Conservation (phyloP, 176 grass and related monocot genomes). For the Cymbopogon citratus region DNA sequence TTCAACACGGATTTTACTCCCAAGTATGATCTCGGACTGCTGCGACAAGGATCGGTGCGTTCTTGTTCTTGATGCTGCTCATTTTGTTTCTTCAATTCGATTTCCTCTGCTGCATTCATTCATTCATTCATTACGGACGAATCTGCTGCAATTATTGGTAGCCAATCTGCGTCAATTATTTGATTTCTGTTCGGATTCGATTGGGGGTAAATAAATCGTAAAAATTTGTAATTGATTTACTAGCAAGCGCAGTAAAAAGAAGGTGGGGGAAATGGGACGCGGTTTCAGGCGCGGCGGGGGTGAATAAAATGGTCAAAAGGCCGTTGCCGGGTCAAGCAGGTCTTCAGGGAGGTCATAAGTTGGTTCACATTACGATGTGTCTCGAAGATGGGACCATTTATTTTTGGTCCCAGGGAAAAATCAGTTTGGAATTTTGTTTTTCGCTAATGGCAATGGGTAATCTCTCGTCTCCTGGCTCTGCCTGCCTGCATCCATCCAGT, state of each 20-base stretch:
- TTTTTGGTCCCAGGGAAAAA: neutral
- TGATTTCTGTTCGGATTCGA: neutral
- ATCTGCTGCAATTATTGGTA: too few species aligned
- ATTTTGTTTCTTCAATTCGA: too few species aligned
- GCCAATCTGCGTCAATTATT: neutral
- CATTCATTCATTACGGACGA: too few species aligned
- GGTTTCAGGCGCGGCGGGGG: neutral
- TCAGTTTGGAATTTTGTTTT: too few species aligned
- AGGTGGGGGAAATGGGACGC: neutral
- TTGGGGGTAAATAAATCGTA: neutral
- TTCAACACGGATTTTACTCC: slow-evolving; percentile 46
- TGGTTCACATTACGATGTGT: too few species aligned
- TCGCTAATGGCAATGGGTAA: neutral
- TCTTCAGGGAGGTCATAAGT: neutral
- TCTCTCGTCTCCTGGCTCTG: too few species aligned
- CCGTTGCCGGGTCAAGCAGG: neutral
- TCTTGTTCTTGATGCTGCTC: too few species aligned
- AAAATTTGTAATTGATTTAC: neutral
- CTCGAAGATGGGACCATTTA: too few species aligned
- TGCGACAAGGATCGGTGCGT: slow-evolving; percentile 33
- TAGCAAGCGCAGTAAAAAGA: too few species aligned
- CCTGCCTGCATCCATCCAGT: too few species aligned
- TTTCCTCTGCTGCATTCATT: too few species aligned
- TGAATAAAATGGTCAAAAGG: neutral
- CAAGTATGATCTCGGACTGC: slow-evolving; percentile 67